These are phyloP conservation scores for Polysphondylium violaceum DNA, from an alignment of 78 protist species.

Conservation along the genomic window DNA sequence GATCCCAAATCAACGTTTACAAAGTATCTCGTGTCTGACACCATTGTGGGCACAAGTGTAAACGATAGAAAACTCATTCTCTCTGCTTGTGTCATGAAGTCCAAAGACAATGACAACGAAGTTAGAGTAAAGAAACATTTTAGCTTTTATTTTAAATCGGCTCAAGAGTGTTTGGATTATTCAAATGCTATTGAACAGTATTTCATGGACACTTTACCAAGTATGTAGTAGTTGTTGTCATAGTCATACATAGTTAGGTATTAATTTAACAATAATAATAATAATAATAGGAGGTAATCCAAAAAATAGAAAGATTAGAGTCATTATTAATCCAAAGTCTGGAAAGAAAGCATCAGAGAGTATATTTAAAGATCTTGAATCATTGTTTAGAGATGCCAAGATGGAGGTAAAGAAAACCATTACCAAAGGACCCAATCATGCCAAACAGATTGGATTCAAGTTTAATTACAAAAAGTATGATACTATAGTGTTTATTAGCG, in stretches of 20 bases:
- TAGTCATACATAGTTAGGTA: no score
- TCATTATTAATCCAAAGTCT: constrained; percentile 61
- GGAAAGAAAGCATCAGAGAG: constrained; percentile 52
- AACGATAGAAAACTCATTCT: neutral
- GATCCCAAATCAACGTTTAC: constrained; percentile 4
- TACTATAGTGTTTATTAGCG: constrained; percentile 59
- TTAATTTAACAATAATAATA: neutral
- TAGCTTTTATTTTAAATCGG: neutral
- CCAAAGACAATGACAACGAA: neutral
- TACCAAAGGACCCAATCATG: constrained; percentile 76
- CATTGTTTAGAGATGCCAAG: constrained; percentile 32
- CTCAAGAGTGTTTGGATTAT: no score
- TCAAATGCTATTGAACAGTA: neutral
- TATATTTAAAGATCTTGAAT: constrained; percentile 25
- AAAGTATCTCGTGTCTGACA: constrained; percentile 19
- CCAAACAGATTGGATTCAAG: constrained; percentile 56
- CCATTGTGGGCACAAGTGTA: neutral
- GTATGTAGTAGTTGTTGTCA: neutral
- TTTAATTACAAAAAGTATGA: constrained; percentile 49
- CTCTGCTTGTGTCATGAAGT: constrained; percentile 13
- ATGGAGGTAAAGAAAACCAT: constrained; percentile 42
- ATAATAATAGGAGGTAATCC: constrained; percentile 29
- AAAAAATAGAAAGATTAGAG: constrained; percentile 31
- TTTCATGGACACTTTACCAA: constrained; percentile 5
- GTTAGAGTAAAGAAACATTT: constrained; percentile 14